Evolutionary conservation across 306 rosid genomes (phyloP).

Genomic region (Styphnolobium japonicum): DNA sequence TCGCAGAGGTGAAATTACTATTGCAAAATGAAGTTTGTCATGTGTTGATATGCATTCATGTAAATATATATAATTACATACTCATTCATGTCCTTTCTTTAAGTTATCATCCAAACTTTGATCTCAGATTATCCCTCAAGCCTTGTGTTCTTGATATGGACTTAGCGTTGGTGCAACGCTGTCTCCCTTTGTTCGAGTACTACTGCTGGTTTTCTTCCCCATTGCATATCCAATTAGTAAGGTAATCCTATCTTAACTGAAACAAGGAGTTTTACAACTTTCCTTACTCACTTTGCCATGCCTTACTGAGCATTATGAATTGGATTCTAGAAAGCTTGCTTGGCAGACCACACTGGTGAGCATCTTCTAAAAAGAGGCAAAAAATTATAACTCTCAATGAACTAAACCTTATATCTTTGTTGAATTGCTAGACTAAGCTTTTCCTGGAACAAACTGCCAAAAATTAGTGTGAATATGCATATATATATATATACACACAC

Average conservation of each 20-base stretch:
- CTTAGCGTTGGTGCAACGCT: conserved; percentile 31
- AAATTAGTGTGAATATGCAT: neutral
- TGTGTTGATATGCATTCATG: neutral
- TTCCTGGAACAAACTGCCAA: too few relatives aligned
- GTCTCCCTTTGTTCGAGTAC: conserved; percentile 39
- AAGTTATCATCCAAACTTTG: neutral
- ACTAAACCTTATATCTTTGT: neutral
- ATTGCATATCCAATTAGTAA: conserved; percentile 66
- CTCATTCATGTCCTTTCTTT: neutral
- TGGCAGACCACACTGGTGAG: too few relatives aligned
- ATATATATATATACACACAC: too few relatives aligned
- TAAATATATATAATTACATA: neutral
- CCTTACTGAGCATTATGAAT: neutral
- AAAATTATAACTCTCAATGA: neutral
- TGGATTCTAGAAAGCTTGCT: too few relatives aligned
- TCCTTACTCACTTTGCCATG: neutral
- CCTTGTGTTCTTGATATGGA: conserved; percentile 37
- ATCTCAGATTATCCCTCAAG: conserved; percentile 40
- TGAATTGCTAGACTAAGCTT: neutral
- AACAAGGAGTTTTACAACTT: neutral
- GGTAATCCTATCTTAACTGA: conserved; percentile 33
- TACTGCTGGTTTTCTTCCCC: conserved; percentile 52
- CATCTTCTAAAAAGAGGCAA: neutral
- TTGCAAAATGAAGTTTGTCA: neutral
- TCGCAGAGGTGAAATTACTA: conserved; percentile 30